Conservation (phyloP, 768 basidiomycete genomes). For the Rhodotorula kratochvilovae region DNA sequence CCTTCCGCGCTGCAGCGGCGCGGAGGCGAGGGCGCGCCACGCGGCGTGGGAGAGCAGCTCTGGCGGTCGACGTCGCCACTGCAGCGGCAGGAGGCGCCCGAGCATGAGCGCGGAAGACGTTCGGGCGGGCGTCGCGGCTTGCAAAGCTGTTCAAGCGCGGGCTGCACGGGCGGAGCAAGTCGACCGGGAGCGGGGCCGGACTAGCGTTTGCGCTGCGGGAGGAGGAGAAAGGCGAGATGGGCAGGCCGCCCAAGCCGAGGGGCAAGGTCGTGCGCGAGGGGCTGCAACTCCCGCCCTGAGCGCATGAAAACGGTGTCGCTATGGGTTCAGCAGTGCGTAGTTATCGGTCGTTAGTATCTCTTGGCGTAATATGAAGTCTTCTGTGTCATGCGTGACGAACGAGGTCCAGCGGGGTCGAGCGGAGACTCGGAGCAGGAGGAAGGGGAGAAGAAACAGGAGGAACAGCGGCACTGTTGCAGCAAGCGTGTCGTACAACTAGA, state of each 20-base stretch:
- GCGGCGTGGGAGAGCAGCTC: not conserved
- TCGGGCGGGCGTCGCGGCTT: not conserved
- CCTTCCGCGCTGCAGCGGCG: not conserved
- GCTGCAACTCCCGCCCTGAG: not conserved
- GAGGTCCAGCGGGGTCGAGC: no score
- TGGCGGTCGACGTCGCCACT: not conserved
- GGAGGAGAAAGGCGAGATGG: not conserved
- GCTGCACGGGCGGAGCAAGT: not conserved
- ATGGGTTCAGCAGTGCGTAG: not conserved
- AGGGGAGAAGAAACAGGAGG: not conserved
- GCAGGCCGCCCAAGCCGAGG: not conserved
- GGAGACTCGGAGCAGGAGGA: not conserved
- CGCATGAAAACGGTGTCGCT: not conserved
- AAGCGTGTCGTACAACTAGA: not conserved
- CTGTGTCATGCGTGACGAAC: no score
- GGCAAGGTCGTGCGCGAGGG: not conserved
- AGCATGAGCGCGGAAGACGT: not conserved
- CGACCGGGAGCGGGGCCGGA: not conserved
- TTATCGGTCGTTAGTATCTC: not conserved
- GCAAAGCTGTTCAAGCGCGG: not conserved
- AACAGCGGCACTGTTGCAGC: not conserved
- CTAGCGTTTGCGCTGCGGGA: not conserved
- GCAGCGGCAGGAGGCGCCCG: not conserved
- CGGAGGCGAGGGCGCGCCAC: no score
- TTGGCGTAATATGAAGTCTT: no score